phyloP scores from a whole-genome alignment of 345 rosid genomes.

The Luvunga scandens region DNA sequence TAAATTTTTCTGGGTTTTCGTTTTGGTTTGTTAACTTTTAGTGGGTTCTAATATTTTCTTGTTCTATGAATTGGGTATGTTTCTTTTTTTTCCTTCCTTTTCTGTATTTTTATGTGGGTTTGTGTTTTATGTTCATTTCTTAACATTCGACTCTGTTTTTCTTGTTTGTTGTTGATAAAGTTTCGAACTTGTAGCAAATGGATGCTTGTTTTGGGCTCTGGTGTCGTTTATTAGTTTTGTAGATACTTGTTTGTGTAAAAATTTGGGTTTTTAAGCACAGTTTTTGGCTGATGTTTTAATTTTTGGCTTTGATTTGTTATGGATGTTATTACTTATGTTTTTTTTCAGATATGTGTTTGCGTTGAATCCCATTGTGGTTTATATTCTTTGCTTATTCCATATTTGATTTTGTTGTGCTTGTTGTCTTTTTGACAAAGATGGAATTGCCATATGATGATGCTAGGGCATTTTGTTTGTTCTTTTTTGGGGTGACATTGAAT shows the following conservation, averaged over 20 bases:
- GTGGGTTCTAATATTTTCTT: background rate
- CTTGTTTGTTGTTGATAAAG: background rate
- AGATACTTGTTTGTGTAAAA: background rate
- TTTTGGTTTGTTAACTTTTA: background rate
- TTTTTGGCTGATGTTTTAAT: background rate
- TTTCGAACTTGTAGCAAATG: background rate
- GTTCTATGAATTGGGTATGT: background rate
- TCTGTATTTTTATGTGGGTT: background rate
- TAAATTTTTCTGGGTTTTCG: background rate
- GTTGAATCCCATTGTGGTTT: background rate
- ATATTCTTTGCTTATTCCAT: background rate
- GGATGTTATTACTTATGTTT: background rate
- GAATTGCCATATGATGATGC: background rate
- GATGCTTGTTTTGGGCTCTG: background rate
- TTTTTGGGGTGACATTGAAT: background rate
- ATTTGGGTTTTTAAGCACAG: background rate
- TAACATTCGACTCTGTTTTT: background rate
- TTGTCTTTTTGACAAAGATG: background rate
- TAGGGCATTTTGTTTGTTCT: constrained; percentile 4
- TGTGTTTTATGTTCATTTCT: constrained; percentile 5
- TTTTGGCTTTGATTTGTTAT: background rate
- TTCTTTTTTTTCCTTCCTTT: background rate
- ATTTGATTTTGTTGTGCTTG: background rate
- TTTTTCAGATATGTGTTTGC: background rate
- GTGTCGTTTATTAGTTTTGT: background rate